Evolutionary conservation across 2,329 filamentous ascomycete species (phyloP).

Genomic region (Aspergillus ustus): DNA sequence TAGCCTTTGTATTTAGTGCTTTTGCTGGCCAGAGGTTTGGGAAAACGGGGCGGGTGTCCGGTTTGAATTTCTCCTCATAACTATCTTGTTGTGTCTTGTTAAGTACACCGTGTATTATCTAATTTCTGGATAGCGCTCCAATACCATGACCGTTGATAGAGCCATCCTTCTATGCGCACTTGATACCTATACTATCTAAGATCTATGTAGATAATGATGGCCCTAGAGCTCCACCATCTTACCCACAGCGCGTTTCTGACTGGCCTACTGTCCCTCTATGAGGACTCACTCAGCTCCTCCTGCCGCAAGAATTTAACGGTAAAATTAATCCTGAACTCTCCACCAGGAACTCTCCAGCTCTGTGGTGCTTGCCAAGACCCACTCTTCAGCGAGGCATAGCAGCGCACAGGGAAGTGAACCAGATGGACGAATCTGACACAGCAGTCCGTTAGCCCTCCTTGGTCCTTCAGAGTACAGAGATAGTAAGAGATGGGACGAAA

Average conservation of each 20-base stretch:
- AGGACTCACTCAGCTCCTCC: background rate
- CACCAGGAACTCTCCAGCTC: slow-evolving; percentile 10
- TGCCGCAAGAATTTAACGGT: slow-evolving; percentile 12
- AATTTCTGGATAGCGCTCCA: slow-evolving; percentile 3
- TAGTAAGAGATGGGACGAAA: background rate
- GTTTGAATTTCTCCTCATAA: slow-evolving; percentile 21
- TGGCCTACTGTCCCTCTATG: background rate
- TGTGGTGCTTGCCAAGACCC: background rate
- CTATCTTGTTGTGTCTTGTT: slow-evolving; percentile 19
- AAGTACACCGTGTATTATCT: slow-evolving; percentile 28
- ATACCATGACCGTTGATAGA: background rate
- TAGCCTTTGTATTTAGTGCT: slow-evolving; percentile 30
- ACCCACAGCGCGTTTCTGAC: background rate
- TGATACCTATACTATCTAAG: background rate
- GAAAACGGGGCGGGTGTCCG: slow-evolving; percentile 27
- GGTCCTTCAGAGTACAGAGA: background rate
- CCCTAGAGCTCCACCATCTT: background rate
- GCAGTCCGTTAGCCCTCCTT: background rate
- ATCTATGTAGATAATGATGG: background rate
- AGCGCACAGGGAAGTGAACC: slow-evolving; percentile 4
- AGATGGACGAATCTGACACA: slow-evolving; percentile 7
- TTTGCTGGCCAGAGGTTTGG: slow-evolving; percentile 17
- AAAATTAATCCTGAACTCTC: slow-evolving; percentile 14
- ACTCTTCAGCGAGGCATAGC: background rate
- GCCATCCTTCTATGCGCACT: background rate